phyloP scores from a whole-genome alignment of 345 rosid genomes.

The Firmiana major region DNA sequence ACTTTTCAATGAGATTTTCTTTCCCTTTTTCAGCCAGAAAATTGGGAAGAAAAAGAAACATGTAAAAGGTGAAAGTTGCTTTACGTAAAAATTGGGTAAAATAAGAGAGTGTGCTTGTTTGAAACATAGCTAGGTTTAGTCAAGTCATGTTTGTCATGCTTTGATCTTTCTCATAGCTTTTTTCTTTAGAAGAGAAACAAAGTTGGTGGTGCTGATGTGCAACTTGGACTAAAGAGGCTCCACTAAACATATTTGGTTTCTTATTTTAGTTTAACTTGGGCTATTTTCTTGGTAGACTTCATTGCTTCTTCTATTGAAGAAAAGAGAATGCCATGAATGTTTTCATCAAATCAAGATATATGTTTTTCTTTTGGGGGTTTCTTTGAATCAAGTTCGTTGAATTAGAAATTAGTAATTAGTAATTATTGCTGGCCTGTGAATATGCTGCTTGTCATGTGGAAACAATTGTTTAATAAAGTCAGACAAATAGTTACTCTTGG shows the following conservation, averaged over 20 bases:
- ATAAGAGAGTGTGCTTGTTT: background rate
- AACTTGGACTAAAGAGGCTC: constrained; percentile 8
- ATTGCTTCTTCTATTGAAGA: background rate
- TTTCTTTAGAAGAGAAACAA: background rate
- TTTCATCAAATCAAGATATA: background rate
- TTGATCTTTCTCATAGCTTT: background rate
- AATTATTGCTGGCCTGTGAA: background rate
- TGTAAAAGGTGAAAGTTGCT: no score
- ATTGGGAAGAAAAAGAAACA: no score
- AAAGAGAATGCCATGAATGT: constrained; percentile 1
- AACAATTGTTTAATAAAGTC: no score
- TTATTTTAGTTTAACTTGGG: background rate
- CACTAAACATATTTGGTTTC: constrained; percentile 7
- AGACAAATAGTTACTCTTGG: background rate
- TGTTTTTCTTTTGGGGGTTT: background rate
- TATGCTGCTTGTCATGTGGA: background rate
- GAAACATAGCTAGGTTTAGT: background rate
- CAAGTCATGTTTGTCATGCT: constrained; percentile 13
- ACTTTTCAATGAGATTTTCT: background rate
- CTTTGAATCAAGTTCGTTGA: background rate
- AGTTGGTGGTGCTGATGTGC: constrained; percentile 15
- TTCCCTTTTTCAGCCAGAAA: background rate
- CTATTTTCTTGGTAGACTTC: background rate
- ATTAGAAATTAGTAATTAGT: background rate
- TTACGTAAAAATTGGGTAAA: background rate